These are phyloP conservation scores for Sophora flavescens DNA, from an alignment of 306 rosid genomes.

Conservation along the genomic window DNA sequence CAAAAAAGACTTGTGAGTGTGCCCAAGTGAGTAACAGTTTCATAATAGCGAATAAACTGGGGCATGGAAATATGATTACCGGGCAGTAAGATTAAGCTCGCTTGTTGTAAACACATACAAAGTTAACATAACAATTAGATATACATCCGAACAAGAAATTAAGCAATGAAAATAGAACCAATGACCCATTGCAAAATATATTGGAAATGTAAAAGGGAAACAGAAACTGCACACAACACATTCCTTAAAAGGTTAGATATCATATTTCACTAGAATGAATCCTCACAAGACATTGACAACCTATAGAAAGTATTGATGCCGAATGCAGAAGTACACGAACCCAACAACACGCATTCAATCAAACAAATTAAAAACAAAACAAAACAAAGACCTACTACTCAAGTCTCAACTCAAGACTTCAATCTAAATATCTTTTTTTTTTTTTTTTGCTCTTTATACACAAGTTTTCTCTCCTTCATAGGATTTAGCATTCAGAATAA, in stretches of 20 bases:
- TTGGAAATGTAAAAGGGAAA: constrained; percentile 11
- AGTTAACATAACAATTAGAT: not conserved
- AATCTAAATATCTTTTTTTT: constrained; percentile 55
- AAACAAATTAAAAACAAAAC: constrained; percentile 7
- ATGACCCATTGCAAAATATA: constrained; percentile 3
- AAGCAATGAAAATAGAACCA: constrained; percentile 13
- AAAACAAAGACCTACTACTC: constrained; percentile 37
- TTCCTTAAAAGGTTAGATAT: constrained; percentile 32
- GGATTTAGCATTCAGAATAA: constrained; percentile 41
- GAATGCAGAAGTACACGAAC: constrained; percentile 21
- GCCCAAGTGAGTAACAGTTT: too few species aligned
- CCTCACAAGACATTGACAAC: constrained; percentile 20
- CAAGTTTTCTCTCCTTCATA: constrained; percentile 44
- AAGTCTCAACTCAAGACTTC: constrained; percentile 43
- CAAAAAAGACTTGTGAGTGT: constrained; percentile 10
- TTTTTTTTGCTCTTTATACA: constrained; percentile 60
- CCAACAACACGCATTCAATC: constrained; percentile 23
- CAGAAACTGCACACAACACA: constrained; percentile 7
- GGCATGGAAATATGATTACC: not conserved
- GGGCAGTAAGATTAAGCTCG: not conserved
- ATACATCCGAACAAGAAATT: not conserved
- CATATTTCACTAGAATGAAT: constrained; percentile 14
- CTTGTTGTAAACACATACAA: not conserved
- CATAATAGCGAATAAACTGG: not conserved
- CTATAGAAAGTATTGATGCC: not conserved